Evolutionary conservation across 2,329 filamentous ascomycete genomes (phyloP), one percentile per base, ranked within the genome.

Genomic region (Cercospora brassicicola): DNA sequence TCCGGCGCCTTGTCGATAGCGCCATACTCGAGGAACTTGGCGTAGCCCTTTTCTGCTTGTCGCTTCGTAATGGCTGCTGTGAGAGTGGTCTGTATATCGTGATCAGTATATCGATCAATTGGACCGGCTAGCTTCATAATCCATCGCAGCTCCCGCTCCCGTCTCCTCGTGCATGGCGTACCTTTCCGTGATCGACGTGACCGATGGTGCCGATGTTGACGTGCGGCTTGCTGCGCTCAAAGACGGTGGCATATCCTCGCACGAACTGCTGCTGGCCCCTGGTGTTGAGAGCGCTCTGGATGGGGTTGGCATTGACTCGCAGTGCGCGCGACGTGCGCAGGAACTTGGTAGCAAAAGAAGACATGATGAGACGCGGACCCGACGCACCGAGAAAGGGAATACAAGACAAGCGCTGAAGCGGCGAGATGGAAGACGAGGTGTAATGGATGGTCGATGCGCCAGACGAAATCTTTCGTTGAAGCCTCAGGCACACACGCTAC

Each of bases 181-280:
- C 94, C 91, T 99, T 99, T 86, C 94, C 94, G 85, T 99, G 94
- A 88, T 99, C 95, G 84, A 99, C 95, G 86, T 99, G 95, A 77
- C 95, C 95, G 84, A 99, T 99, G 76, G 95, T 99, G 81, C 95
- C 95, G 79, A 99, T 95, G 85, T 99, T 99, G 74, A 99, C 94
- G 82, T 99, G 95, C 68, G 95, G 95, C 88, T 99, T 99, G 79
- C 86, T 89, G 79, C 95, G 90, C 87, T 96, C 89, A 80, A 91
- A 99, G 72, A 81, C 86, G 67, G 84, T 85, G 67, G 88, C 88
- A 79, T 89, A 86, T 75, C 83, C 84, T 80, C 87, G 83, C 30
- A 75, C 70, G 74, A 90, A 85, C 71, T 87, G 86, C 74, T 86
- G 84, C 73, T 86, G 85, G 78, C 87, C 88, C 81, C 89, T 87